A percentile compares a stretch with the other conserved stretches of the same genome.
Conservation (phyloP, 371 early-diverging fungal genomes). For the Apophysomyces ossiformis region DNA sequence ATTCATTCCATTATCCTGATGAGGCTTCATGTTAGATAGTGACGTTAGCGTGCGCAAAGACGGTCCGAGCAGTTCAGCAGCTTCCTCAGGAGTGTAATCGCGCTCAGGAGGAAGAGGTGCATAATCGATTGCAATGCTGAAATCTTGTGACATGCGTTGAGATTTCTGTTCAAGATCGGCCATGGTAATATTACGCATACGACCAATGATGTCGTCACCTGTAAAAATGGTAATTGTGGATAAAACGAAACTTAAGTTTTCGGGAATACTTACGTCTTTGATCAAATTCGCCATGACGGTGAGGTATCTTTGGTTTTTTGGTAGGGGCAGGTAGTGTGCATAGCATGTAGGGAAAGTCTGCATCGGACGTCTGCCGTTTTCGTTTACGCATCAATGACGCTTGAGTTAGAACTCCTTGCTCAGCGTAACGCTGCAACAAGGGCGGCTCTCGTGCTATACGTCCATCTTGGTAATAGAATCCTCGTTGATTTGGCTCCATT, state of each 20-base stretch:
- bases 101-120: constrained; percentile 13
- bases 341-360: constrained; percentile 26
- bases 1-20: constrained; percentile 56
- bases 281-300: constrained; percentile 57
- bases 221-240: not conserved
- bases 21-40: constrained; percentile 55
- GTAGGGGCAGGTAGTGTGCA: constrained; percentile 27
- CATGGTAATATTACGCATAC: constrained; percentile 44
- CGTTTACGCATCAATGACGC: constrained; percentile 50
- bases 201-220: constrained; percentile 53
- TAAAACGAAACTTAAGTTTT: not conserved
- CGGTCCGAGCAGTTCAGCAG: constrained; percentile 35
- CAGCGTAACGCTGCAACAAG: constrained; percentile 47
- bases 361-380: constrained; percentile 41
- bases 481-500: constrained; percentile 50
- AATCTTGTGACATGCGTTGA: constrained; percentile 31
- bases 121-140: constrained; percentile 40
- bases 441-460: constrained; percentile 47
- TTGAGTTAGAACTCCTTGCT: constrained; percentile 50
- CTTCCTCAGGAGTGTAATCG: constrained; percentile 29
- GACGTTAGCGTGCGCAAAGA: constrained; percentile 38
- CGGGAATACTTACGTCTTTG: constrained; percentile 43
- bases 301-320: constrained; percentile 55
- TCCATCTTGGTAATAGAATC: constrained; percentile 51
- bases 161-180: constrained; percentile 52